phyloP scores from a whole-genome alignment of 441 rosid genomes.

The Erodium trifolium region DNA sequence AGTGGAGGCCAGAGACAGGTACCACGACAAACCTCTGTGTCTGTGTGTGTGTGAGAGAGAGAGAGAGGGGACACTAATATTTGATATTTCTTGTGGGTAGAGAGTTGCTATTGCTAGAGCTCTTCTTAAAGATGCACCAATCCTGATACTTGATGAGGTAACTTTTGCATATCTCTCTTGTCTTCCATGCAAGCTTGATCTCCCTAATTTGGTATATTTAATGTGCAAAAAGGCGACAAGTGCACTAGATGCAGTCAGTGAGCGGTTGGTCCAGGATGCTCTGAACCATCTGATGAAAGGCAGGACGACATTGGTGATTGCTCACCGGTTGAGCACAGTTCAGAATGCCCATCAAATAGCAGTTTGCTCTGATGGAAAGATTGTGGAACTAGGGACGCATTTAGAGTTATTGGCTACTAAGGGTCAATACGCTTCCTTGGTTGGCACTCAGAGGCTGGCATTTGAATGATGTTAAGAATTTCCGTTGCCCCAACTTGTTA shows the following conservation, averaged over 20 bases:
- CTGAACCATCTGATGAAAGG: constrained; percentile 76
- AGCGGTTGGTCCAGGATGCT: constrained; percentile 79
- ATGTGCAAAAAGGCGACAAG: constrained; percentile 60
- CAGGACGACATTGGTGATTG: constrained; percentile 79
- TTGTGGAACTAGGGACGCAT: constrained; percentile 81
- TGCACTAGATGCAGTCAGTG: constrained; percentile 84
- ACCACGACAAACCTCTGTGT: no score
- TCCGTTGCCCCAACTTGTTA: no score
- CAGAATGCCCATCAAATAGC: constrained; percentile 87
- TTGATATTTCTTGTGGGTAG: constrained; percentile 32
- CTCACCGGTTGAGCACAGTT: constrained; percentile 88
- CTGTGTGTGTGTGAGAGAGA: no score
- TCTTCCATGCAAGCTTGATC: no score
- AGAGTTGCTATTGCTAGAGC: constrained; percentile 90
- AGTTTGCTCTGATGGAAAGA: constrained; percentile 60
- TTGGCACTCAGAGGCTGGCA: constrained; percentile 80
- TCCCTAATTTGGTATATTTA: not conserved
- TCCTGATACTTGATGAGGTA: constrained; percentile 85
- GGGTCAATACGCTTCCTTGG: constrained; percentile 78
- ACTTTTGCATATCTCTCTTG: constrained; percentile 2
- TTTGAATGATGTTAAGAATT: constrained; percentile 37
- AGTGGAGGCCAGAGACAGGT: constrained; percentile 99
- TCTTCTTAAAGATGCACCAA: constrained; percentile 73
- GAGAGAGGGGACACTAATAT: constrained; percentile 11
- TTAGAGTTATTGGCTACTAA: constrained; percentile 52